These are phyloP conservation scores for Fistulina hepatica DNA, from an alignment of 1,284 basidiomycete genomes.

Conservation along the genomic window DNA sequence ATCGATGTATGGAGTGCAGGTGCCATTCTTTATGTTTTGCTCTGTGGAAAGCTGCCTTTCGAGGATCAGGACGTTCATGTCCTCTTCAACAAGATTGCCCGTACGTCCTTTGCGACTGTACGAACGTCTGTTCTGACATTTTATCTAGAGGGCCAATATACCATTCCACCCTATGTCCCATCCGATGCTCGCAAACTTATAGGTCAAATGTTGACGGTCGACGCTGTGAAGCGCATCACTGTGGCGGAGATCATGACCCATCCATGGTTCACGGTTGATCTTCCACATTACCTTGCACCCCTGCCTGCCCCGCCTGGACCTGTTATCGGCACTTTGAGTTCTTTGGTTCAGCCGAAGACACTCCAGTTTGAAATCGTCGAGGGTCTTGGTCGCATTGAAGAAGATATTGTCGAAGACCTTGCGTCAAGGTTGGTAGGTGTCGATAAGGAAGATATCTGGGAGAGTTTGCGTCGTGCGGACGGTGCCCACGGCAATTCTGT, in stretches of 20 bases:
- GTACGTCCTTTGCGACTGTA: slow-evolving; percentile 34
- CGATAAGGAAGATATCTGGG: slow-evolving; percentile 77
- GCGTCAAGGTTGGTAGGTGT: slow-evolving; percentile 68
- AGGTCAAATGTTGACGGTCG: slow-evolving; percentile 79
- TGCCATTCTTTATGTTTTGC: slow-evolving; percentile 92
- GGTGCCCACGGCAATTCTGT: slow-evolving; percentile 84
- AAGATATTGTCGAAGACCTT: slow-evolving; percentile 80
- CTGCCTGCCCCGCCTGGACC: slow-evolving; percentile 74
- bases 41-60: slow-evolving; percentile 86
- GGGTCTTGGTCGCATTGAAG: slow-evolving; percentile 81
- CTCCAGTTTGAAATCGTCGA: slow-evolving; percentile 68
- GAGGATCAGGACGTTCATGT: slow-evolving; percentile 91
- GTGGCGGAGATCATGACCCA: slow-evolving; percentile 83
- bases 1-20: slow-evolving; percentile 98
- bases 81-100: slow-evolving; percentile 87
- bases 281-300: slow-evolving; percentile 81
- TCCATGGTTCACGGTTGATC: slow-evolving; percentile 78
- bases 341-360: slow-evolving; percentile 51
- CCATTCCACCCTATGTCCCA: slow-evolving; percentile 71
- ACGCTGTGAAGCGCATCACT: slow-evolving; percentile 88
- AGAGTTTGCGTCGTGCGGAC: slow-evolving; percentile 71
- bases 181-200: slow-evolving; percentile 71
- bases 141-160: slow-evolving; percentile 67
- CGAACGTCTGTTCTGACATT: slow-evolving; percentile 2
- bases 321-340: slow-evolving; percentile 59